Base-by-base conservation (phyloP, 176 grass and related monocot species). In the Oryza longistaminata region DNA sequence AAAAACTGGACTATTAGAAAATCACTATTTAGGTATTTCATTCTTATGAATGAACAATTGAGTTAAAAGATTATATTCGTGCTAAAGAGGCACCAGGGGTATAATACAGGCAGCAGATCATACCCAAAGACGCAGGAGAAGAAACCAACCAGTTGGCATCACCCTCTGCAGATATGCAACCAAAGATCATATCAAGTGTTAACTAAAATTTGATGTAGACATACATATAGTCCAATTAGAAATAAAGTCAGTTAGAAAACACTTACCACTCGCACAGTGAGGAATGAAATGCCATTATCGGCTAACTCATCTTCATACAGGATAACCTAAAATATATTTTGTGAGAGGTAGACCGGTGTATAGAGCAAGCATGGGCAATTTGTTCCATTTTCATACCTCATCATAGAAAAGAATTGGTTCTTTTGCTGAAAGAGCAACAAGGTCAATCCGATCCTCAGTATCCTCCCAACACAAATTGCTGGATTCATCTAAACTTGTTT, bases 241-340 rank as follows among this genome's bases (percentile, higher is more conserved):
- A 69, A 68, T 33, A 73, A 69, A 5, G 27, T 64, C 5, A 5
- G 3, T 10, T 33, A 10, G 42, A 52, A 37, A 52, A 60, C 16
- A 82, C 74, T 88, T 88, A 98, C 96, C 89, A 95, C 96, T 89
- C 92, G 89, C 43, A 90, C 96, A 52, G 96, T 98, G 85, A 98
- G 83, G 39, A 98, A 87, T 83, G 96, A 98, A 65, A 95, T 92
- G 74, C 93, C 96, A 90, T 74, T 95, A 79, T 98, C 96, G 33
- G 96, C 96, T 85, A 98, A 83, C 83, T 98, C 96, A 79, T 98
- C 96, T 87, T 98, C 96, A 79, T 95, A 98, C 70, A 98, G 84
- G 78, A 95, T 90, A 44, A 98, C 96, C 96, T 95, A 16, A 16
- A 16, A 84, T 65, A 52, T 48, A 29, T 66, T n/a, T 35, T 75